Evolutionary conservation across 805 yeast species (phyloP).

Genomic region (Lachancea fermentati): DNA sequence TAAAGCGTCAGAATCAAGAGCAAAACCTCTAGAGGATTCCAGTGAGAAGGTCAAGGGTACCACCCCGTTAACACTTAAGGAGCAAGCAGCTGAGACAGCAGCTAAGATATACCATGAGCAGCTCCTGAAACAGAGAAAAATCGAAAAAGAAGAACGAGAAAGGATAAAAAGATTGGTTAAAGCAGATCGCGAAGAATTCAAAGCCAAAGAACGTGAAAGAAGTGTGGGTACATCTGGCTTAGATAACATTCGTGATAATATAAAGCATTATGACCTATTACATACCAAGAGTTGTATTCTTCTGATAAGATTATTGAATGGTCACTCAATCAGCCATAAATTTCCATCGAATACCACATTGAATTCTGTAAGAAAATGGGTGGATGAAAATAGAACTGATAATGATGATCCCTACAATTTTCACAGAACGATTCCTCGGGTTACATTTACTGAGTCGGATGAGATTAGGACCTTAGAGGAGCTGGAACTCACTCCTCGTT

Average conservation of each 20-base stretch:
- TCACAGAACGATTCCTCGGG: conserved; percentile 53
- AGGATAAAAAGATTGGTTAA: conserved; percentile 48
- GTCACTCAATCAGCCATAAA: conserved; percentile 47
- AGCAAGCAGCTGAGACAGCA: conserved; percentile 37
- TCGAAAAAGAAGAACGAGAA: conserved; percentile 46
- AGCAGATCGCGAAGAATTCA: conserved; percentile 48
- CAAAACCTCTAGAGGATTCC: background rate
- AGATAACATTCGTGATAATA: conserved; percentile 22
- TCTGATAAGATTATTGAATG: conserved; percentile 64
- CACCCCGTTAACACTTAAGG: conserved; percentile 29
- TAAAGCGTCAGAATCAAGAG: no score
- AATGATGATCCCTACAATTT: conserved; percentile 40
- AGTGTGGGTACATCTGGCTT: conserved; percentile 10
- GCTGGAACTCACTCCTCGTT: conserved; percentile 62
- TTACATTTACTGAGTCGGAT: conserved; percentile 55
- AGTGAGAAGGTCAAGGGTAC: background rate
- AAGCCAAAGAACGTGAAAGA: conserved; percentile 16
- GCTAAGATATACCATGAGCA: conserved; percentile 36
- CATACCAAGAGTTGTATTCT: conserved; percentile 36
- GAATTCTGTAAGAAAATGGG: conserved; percentile 54
- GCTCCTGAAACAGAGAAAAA: conserved; percentile 27
- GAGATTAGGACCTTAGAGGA: conserved; percentile 50
- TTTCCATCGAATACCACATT: conserved; percentile 45
- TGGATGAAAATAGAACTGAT: conserved; percentile 47
- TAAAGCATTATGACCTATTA: conserved; percentile 19